Evolutionary conservation across 176 grass and related monocot species (phyloP), one percentile per base, ranked within the genome.

Genomic region (Guadua angustifolia): DNA sequence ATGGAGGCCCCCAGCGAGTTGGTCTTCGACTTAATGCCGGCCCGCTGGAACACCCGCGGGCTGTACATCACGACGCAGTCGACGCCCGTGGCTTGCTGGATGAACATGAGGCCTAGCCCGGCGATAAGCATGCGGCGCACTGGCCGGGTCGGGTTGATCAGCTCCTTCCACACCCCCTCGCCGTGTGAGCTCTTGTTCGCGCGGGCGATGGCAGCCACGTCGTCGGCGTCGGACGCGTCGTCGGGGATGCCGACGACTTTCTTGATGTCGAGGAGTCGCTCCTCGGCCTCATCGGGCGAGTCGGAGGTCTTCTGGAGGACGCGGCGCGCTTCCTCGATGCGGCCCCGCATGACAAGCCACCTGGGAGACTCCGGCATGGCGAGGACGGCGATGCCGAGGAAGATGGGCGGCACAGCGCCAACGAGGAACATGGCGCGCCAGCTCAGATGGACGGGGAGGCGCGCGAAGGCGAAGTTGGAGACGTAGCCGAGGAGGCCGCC

Each of bases 341-440:
- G 91, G 42, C 96, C 96, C 12, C 89, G 96, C 96, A 98, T 93
- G 63, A 98, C 91, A 8, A 98, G 91, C 96, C 96, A 98, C 6
- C 96, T 87, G 0, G 96, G 96, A 0, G 96, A 98, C 87, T 95
- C 96, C 51, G 96, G 96, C 96, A 98, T 98, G 66, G 88, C 85
- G 75, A 98, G 87, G 7, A 98, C 91, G 7, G 85, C 91, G 44
- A 82, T 39, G 66, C 78, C 93, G 0, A 98, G 96, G 83, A 98
- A 95, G 7, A 98, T 44, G 0, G 96, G 89, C 26, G 96, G 96
- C 15, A 98, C 83, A 33, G 93, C 96, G 52, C 96, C 93, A 38
- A 84, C 91, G 4, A 87, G 85, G 86, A 98, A 88, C 96, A 98
- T 98, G 67, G 90, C 68, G 35, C 96, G 93, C 96, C 96, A 98